Conservation (phyloP, 208 protist species). For the Herpetomonas samuelpessoai region DNA sequence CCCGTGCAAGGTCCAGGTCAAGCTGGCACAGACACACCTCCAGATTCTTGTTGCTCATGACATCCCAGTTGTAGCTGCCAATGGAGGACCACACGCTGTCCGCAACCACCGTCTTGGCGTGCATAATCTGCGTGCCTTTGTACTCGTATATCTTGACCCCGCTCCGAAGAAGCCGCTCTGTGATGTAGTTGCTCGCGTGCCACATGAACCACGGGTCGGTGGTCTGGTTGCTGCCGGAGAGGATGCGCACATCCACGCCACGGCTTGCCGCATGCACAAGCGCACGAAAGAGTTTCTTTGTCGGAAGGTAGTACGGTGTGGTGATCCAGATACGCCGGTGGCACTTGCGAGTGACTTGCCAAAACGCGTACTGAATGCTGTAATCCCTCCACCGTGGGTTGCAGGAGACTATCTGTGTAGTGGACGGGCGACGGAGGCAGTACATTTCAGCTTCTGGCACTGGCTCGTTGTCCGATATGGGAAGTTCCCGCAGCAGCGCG, state of each 20-base stretch:
- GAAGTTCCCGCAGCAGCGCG: constrained; percentile 25
- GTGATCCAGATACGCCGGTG: constrained; percentile 87
- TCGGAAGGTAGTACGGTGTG: constrained; percentile 91
- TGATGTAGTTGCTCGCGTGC: constrained; percentile 88
- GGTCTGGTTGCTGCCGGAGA: constrained; percentile 75
- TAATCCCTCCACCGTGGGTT: constrained; percentile 86
- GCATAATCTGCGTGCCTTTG: constrained; percentile 83
- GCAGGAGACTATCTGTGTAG: constrained; percentile 80
- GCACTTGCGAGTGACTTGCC: constrained; percentile 78
- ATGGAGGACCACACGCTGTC: constrained; percentile 90
- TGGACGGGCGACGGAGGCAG: constrained; percentile 28
- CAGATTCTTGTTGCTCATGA: constrained; percentile 92
- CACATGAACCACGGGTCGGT: constrained; percentile 93
- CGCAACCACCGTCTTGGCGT: constrained; percentile 91
- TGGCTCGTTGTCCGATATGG: constrained; percentile 57
- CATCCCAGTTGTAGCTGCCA: constrained; percentile 93
- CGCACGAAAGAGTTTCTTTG: constrained; percentile 70
- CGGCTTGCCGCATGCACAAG: constrained; percentile 70
- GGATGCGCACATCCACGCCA: constrained; percentile 90
- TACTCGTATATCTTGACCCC: constrained; percentile 92
- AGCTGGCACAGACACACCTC: constrained; percentile 86
- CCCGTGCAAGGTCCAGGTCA: constrained; percentile 48
- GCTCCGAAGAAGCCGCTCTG: constrained; percentile 59
- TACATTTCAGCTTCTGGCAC: constrained; percentile 73
- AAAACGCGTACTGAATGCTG: constrained; percentile 88